Evolutionary conservation across 371 early-diverging fungal genomes (phyloP).

Genomic region (Lichtheimia hyalospora): DNA sequence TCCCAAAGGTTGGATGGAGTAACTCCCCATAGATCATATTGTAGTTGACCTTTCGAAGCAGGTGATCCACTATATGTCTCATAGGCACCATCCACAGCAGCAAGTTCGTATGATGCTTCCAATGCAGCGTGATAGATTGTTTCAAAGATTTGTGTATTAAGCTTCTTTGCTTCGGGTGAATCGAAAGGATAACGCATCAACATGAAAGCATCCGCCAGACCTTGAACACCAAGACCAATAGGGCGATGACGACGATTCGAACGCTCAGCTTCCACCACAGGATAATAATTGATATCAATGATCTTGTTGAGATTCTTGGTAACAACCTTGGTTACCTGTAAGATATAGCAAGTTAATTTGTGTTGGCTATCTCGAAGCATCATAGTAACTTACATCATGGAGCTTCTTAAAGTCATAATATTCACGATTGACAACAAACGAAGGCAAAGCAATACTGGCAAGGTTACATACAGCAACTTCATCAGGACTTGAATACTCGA

Average conservation of each 20-base stretch:
- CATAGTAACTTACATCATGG: constrained; percentile 47
- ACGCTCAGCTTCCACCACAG: constrained; percentile 85
- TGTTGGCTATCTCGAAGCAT: constrained; percentile 17
- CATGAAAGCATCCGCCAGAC: constrained; percentile 98
- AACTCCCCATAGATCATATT: constrained; percentile 95
- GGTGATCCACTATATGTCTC: constrained; percentile 92
- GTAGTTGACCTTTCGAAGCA: constrained; percentile 91
- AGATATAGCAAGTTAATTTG: neutral
- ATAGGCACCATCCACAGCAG: constrained; percentile 85
- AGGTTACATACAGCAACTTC: constrained; percentile 99
- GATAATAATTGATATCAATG: constrained; percentile 98
- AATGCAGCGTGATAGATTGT: constrained; percentile 98
- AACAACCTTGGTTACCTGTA: constrained; percentile 78
- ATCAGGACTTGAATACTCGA: constrained; percentile 95
- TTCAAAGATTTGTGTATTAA: constrained; percentile 97
- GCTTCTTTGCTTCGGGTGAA: constrained; percentile 81
- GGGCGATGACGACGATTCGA: constrained; percentile 98
- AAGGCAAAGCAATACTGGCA: constrained; percentile 96
- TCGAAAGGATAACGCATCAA: constrained; percentile 97
- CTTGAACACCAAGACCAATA: constrained; percentile 99
- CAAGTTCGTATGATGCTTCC: constrained; percentile 95
- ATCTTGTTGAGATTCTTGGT: constrained; percentile 95
- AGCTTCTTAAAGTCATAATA: constrained; percentile 74
- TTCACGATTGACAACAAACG: constrained; percentile 78
- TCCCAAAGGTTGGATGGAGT: constrained; percentile 85